Evolutionary conservation across 495 filamentous ascomycete genomes (phyloP), one percentile per base, ranked within the genome.

Genomic region (Aspergillus saccharolyticus): DNA sequence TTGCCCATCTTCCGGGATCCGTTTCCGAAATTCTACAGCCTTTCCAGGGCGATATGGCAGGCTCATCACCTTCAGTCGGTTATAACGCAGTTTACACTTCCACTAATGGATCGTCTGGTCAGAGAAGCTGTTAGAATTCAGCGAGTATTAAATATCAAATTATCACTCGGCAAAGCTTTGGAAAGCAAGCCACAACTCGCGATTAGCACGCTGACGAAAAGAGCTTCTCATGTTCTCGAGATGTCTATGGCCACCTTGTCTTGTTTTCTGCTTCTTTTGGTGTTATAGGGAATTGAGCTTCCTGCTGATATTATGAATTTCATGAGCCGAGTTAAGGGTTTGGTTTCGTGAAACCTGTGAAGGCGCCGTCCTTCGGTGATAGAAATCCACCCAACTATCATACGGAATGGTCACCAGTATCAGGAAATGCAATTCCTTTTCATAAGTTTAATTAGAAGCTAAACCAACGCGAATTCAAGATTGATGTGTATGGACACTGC

Each of bases 61-160:
- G 69, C 1, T 57, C 70, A 10, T 62, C 72, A 2, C 63, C 72
- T 1, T 73, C 74, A 21, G 57, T 75, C 17, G 65, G 56, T 43
- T 77, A 77, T 47, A 56, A 57, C 6, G 47, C 63, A 14, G 70
- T 65, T 18, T 77, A 75, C 53, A 57, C 67, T 19, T 53, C 70
- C 22, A 55, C 63, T 16, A 66, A 77, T 43, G 71, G 66, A 0
- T 18, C 63, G 20, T 55, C 67, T 9, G 53, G 57, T 22, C 74
- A 70, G 44, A 59, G 70, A 30, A 66, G 68, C 12, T 76, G 62
- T 15, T 73, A 46, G 56, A 47, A 28, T 14, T 33, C 44, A 24
- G 24, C 39, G 44, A 15, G 10, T 45, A n/a, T n/a, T n/a, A n/a
- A n/a, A n/a, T n/a, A n/a, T n/a, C n/a, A n/a, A n/a, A n/a, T n/a